phyloP scores from a whole-genome alignment of 202 grass and related monocot genomes.

The Musa balbisiana region DNA sequence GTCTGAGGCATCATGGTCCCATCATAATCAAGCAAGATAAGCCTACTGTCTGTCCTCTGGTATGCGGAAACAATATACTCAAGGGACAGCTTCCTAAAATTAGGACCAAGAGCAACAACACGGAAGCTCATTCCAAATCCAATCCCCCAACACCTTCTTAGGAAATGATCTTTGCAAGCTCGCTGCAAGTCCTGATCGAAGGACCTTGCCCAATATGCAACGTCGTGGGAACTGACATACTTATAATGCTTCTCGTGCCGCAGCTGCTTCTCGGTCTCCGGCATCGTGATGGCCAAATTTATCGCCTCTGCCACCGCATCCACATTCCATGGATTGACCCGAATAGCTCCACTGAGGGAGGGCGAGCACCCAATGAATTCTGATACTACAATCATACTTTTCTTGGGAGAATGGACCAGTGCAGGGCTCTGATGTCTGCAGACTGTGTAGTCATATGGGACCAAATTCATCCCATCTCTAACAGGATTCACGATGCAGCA shows the following conservation, averaged over 20 bases:
- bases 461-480: constrained; percentile 49
- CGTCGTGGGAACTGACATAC: constrained; percentile 51
- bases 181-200: constrained; percentile 52
- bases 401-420: constrained; percentile 13
- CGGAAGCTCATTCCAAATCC: constrained; percentile 53
- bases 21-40: constrained; percentile 64
- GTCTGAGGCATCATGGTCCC: constrained; percentile 44
- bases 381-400: constrained; percentile 46
- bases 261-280: constrained; percentile 38
- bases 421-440: constrained; percentile 38
- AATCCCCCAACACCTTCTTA: constrained; percentile 33
- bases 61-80: constrained; percentile 42
- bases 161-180: constrained; percentile 39
- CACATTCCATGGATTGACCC: constrained; percentile 65
- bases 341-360: constrained; percentile 55
- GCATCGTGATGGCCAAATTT: constrained; percentile 34
- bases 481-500: constrained; percentile 55
- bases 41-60: constrained; percentile 29
- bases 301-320: constrained; percentile 41
- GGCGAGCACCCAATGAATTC: constrained; percentile 64
- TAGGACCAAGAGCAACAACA: constrained; percentile 39
- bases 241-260: constrained; percentile 59
- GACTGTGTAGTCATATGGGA: constrained; percentile 47
- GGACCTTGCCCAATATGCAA: constrained; percentile 41
- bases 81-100: constrained; percentile 48